A percentile compares a stretch with the other conserved stretches of the same genome.
These are phyloP conservation scores for Lignosus rhinocerotis DNA, from an alignment of 1,284 basidiomycete species.

Conservation along the genomic window DNA sequence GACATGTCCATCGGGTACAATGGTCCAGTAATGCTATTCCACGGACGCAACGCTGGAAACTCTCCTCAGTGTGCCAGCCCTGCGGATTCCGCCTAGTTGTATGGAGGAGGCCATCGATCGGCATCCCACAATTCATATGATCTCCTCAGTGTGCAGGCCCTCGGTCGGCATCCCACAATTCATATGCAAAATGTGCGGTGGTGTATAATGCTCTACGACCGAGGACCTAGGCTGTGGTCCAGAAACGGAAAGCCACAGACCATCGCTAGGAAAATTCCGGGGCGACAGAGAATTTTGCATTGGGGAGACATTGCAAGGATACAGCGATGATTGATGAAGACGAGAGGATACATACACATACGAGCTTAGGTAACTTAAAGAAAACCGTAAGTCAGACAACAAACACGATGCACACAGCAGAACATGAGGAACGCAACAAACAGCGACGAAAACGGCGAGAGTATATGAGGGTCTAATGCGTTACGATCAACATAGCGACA, in stretches of 20 bases:
- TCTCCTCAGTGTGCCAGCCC: no score
- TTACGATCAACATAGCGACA: conserved; percentile 28
- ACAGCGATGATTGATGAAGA: conserved; percentile 15
- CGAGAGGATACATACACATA: conserved; percentile 23
- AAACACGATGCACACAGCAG: conserved; percentile 20
- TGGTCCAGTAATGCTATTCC: no score
- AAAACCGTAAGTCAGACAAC: conserved; percentile 16
- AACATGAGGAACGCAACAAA: conserved; percentile 17
- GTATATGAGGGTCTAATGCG: conserved; percentile 14
- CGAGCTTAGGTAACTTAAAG: conserved; percentile 15
- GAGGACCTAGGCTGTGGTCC: no score
- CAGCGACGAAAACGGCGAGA: conserved; percentile 12
- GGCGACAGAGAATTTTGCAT: neutral
- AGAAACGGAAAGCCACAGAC: neutral
- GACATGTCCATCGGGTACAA: no score
- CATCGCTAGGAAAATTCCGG: neutral
- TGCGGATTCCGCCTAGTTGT: no score
- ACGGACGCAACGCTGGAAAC: no score
- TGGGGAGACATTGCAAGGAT: conserved; percentile 9
- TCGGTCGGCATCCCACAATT: no score
- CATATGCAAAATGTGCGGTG: no score
- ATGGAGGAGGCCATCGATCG: no score
- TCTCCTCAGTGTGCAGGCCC: no score
- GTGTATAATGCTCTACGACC: no score
- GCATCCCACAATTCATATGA: no score